Percentiles rank a stretch among this genome's conserved stretches.
Evolutionary conservation across 768 basidiomycete genomes (phyloP).

Genomic region (Asterophora lycoperdoides): DNA sequence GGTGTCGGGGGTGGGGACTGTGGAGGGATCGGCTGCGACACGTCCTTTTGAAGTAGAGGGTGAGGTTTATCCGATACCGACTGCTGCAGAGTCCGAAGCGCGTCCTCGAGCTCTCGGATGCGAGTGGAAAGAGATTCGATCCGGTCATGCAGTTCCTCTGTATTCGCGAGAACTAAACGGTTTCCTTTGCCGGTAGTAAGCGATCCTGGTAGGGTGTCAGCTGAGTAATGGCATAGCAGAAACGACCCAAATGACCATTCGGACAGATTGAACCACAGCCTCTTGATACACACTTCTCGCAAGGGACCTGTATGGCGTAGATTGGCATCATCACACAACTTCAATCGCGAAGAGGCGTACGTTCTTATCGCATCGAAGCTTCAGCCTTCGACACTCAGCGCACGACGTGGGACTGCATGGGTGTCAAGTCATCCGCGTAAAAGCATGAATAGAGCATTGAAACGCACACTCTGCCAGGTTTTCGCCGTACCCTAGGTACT

Average conservation of each 20-base stretch:
- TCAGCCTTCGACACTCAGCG: slow-evolving; percentile 53
- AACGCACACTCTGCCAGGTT: slow-evolving; percentile 43
- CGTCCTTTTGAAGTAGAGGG: slow-evolving; percentile 35
- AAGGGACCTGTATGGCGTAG: slow-evolving; percentile 50
- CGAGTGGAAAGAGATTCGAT: slow-evolving; percentile 52
- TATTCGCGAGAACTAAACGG: slow-evolving; percentile 60
- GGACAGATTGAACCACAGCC: slow-evolving; percentile 77
- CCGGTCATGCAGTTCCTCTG: slow-evolving; percentile 64
- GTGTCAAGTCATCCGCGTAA: slow-evolving; percentile 1
- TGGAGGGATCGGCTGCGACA: slow-evolving; percentile 4
- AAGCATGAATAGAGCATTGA: too few species aligned
- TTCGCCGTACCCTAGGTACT: slow-evolving; percentile 29
- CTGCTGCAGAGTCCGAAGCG: slow-evolving; percentile 46
- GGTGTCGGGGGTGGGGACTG: not conserved
- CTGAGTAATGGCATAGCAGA: not conserved
- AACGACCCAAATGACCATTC: slow-evolving; percentile 43
- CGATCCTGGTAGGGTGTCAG: slow-evolving; percentile 36
- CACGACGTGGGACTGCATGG: slow-evolving; percentile 42
- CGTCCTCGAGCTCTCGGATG: slow-evolving; percentile 60
- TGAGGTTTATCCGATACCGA: slow-evolving; percentile 46
- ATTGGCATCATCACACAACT: not conserved
- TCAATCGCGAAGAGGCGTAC: slow-evolving; percentile 28
- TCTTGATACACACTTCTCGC: slow-evolving; percentile 71
- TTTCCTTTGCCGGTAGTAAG: slow-evolving; percentile 59
- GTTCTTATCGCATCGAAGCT: slow-evolving; percentile 63